Evolutionary conservation across 331 rosid species (phyloP).

Genomic region (Malus hybrid): DNA sequence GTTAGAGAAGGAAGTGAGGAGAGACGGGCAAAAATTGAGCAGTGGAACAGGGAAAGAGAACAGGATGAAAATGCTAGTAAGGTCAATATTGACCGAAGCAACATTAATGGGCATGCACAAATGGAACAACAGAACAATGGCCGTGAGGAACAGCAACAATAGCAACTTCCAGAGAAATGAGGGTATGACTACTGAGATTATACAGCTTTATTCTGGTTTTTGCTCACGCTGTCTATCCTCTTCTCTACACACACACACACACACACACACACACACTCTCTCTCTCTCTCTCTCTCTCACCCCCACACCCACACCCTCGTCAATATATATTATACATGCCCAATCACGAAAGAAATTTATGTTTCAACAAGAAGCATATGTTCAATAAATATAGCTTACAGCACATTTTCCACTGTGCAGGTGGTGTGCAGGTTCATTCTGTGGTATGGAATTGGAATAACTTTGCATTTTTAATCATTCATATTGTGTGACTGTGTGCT

Average conservation of each 20-base stretch:
- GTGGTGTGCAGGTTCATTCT: conserved; percentile 74
- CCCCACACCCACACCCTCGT: not conserved
- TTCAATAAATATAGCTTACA: conserved; percentile 45
- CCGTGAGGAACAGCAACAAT: conserved; percentile 25
- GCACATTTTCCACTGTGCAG: conserved; percentile 84
- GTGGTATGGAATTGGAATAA: conserved; percentile 45
- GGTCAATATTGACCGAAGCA: conserved; percentile 15
- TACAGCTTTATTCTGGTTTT: conserved; percentile 32
- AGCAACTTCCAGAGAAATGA: conserved; percentile 6
- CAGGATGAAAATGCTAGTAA: conserved; percentile 26
- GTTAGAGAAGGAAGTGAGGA: conserved; percentile 78
- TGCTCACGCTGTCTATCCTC: too few relatives aligned
- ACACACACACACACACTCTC: not conserved
- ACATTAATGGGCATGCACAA: conserved; percentile 8
- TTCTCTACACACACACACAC: not conserved
- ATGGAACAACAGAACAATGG: conserved; percentile 23
- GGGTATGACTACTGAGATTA: conserved; percentile 33
- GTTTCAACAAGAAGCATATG: conserved; percentile 13
- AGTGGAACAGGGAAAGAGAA: conserved; percentile 84
- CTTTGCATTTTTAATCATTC: not conserved
- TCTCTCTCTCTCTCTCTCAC: not conserved
- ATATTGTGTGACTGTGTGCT: not conserved
- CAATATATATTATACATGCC: not conserved
- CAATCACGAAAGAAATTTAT: conserved; percentile 3
- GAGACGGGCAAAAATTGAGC: conserved; percentile 86